Evolutionary conservation across 2,329 filamentous ascomycete species (phyloP), one percentile per base, ranked within the genome.

Genomic region (Alternaria incomplexa): DNA sequence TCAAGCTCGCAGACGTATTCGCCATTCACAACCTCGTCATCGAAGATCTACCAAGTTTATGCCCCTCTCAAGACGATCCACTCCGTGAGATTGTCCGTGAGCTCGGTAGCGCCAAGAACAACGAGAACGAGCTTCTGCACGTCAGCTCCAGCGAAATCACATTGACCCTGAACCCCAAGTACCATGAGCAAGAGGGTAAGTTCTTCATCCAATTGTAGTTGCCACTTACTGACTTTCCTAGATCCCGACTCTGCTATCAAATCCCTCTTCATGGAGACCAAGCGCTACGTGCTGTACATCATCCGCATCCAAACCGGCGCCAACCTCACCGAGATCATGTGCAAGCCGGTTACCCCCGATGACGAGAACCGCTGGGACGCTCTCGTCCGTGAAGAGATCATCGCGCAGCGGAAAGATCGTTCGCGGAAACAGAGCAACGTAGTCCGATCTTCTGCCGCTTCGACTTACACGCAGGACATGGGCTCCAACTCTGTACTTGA

Each of bases 1-100:
- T 99, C 84, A 99, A 99, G 83, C 95, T 99, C 88, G 88, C 92
- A 15, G 96, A 99, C 78, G 94, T 99, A 61, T 98, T 99, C 79
- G 92, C 95, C 52, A 95, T 99, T 62, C 96, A 99, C 81, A 93
- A 91, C 67, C 86, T 98, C 22, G 87, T 98, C 58, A 90, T 93
- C 4, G 86, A 90, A 23, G 93, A 98, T 71, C 87, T 97, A 52
- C 84, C 89, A 6, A 85, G 85, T 61, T 89, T 98, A 64, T 96
- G 93, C 72, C 91, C 92, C 1, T 87, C 85, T 64, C 89, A 92
- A 32, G 95, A 97, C 69, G 96, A 99, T 77, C 87, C 93, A 63
- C 86, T 99, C 60, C 91, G 93, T 62, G 96, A 98, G 80, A 91
- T 97, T 68, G 87, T 99, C 73, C 91, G 93, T 67, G 96, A 99